Conservation (phyloP, 805 yeast genomes). For the Candida krabiensis region DNA sequence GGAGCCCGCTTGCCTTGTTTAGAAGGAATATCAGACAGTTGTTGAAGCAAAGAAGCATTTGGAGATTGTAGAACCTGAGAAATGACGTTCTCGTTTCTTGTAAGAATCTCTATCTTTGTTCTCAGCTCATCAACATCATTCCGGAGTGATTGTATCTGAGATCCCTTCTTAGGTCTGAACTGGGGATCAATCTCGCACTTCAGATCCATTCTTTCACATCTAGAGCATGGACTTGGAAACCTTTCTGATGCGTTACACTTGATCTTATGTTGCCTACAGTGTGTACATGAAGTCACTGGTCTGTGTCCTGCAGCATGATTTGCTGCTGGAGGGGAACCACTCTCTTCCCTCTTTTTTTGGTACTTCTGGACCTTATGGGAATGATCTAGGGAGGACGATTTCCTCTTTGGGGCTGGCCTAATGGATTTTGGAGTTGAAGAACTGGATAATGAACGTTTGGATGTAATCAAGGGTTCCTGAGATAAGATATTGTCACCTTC, state of each 20-base stretch:
- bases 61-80: conserved; percentile 58
- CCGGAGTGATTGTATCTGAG: conserved; percentile 79
- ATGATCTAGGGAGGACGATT: neutral
- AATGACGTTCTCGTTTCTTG: conserved; percentile 64
- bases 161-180: conserved; percentile 88
- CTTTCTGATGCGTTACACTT: conserved; percentile 87
- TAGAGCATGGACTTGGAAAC: conserved; percentile 76
- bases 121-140: conserved; percentile 83
- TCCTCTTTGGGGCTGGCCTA: conserved; percentile 3
- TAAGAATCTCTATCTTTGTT: conserved; percentile 64
- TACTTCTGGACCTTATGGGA: conserved; percentile 3
- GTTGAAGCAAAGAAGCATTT: conserved; percentile 7
- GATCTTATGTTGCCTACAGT: conserved; percentile 92
- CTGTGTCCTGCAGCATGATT: conserved; percentile 56
- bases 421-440: neutral
- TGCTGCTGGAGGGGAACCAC: conserved; percentile 12
- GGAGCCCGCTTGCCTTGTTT: neutral
- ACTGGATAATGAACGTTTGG: neutral
- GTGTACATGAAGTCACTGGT: conserved; percentile 91
- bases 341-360: conserved; percentile 11
- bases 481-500: neutral
- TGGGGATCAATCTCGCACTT: conserved; percentile 89
- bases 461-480: neutral
- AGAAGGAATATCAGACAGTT: conserved; percentile 2
- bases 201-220: conserved; percentile 79